phyloP scores from a whole-genome alignment of 208 protist genomes.

The Acanthamoeba sp. region DNA sequence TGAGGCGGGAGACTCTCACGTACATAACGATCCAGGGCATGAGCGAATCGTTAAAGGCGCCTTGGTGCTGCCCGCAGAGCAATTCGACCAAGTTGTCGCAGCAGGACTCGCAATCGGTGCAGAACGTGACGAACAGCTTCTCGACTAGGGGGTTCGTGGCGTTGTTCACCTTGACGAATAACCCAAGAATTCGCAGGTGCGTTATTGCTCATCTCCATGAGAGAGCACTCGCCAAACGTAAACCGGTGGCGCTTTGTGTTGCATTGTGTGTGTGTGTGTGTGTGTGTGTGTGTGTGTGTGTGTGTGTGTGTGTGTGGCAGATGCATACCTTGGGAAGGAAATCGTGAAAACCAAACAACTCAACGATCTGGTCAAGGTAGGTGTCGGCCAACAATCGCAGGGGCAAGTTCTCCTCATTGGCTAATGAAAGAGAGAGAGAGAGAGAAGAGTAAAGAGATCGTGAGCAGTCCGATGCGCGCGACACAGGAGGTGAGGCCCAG shows the following conservation, averaged over 20 bases:
- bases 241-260: too few species aligned
- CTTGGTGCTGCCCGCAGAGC: conserved; percentile 64
- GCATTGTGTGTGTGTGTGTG: too few species aligned
- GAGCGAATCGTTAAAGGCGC: conserved; percentile 71
- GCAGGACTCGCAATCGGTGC: conserved; percentile 74
- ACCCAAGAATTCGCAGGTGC: neutral
- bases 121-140: conserved; percentile 56
- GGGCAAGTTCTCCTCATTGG: neutral
- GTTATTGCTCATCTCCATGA: neutral
- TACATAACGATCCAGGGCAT: conserved; percentile 54
- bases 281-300: too few species aligned
- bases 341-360: conserved; percentile 32
- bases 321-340: conserved; percentile 69
- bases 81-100: conserved; percentile 54
- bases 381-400: conserved; percentile 12
- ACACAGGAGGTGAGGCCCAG: too few species aligned
- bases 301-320: too few species aligned
- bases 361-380: conserved; percentile 3
- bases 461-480: neutral
- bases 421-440: neutral
- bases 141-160: conserved; percentile 24
- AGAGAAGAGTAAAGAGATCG: neutral
- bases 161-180: neutral
- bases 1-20: too few species aligned
- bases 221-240: too few species aligned